These are phyloP conservation scores for Eucalyptus regnans DNA, from an alignment of 345 rosid genomes.

Conservation along the genomic window DNA sequence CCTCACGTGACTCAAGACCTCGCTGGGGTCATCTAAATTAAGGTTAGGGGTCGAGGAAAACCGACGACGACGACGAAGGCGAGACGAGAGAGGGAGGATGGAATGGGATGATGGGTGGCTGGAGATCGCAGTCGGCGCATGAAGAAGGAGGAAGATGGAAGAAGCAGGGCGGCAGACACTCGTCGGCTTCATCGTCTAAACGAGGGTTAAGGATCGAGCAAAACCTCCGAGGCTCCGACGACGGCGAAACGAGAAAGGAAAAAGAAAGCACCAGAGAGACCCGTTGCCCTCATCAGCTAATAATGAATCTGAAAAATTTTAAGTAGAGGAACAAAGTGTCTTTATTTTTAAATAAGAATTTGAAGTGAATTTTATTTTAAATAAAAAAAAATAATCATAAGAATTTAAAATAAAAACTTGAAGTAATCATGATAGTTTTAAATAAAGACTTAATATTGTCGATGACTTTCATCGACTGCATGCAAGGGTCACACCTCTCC, in stretches of 20 bases:
- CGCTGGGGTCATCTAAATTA: too few relatives aligned
- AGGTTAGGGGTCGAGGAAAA: background rate
- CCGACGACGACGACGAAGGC: background rate
- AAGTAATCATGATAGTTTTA: too few relatives aligned
- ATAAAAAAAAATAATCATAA: rapidly evolving
- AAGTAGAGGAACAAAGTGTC: too few relatives aligned
- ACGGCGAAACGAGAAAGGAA: background rate
- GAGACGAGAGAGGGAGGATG: background rate
- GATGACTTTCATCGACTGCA: rapidly evolving
- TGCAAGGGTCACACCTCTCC: rapidly evolving
- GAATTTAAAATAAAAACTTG: rapidly evolving
- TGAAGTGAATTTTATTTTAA: too few relatives aligned
- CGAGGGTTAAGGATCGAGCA: background rate
- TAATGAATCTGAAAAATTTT: background rate
- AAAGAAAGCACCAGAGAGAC: background rate
- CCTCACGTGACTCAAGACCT: background rate
- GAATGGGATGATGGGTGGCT: background rate
- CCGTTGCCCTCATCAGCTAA: background rate
- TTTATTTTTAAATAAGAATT: too few relatives aligned
- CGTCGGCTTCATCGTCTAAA: background rate
- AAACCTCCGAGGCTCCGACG: background rate
- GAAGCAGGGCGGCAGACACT: background rate
- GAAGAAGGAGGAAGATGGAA: background rate
- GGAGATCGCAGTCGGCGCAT: background rate
- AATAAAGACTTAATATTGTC: rapidly evolving